phyloP scores from a whole-genome alignment of 1,139 yeast genomes.

The Geotrichum cucujoidarum region DNA sequence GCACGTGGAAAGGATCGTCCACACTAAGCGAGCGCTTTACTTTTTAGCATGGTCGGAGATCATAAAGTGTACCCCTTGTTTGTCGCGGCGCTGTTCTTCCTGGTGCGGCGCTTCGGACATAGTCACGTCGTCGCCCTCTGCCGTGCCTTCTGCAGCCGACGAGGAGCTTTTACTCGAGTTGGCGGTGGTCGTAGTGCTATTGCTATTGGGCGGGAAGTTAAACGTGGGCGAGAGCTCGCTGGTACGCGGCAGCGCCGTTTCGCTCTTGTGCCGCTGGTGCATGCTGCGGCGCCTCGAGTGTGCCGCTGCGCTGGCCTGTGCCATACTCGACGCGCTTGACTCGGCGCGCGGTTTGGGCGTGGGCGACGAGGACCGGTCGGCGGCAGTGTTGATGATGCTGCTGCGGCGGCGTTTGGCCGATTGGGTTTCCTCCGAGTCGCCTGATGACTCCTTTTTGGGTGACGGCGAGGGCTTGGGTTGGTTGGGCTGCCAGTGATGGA shows the following conservation, averaged over 20 bases:
- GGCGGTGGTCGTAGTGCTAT: background rate
- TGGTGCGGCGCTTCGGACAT: slow-evolving; percentile 12
- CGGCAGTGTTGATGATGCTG: slow-evolving; percentile 1
- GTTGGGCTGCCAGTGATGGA: slow-evolving; percentile 25
- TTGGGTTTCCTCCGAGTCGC: slow-evolving; percentile 4
- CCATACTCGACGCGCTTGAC: background rate
- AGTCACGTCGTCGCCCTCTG: slow-evolving; percentile 5
- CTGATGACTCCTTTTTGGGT: slow-evolving; percentile 18
- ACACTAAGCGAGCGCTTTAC: too few species aligned
- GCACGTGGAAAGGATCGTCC: too few species aligned
- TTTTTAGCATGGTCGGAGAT: slow-evolving; percentile 14
- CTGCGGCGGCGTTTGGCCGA: slow-evolving; percentile 19
- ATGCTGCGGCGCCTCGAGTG: slow-evolving; percentile 17
- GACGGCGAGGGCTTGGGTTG: slow-evolving; percentile 19
- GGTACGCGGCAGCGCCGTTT: too few species aligned
- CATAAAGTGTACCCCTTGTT: slow-evolving; percentile 21
- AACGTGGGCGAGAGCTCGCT: background rate
- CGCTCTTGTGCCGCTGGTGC: slow-evolving; percentile 22
- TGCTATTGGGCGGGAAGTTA: slow-evolving; percentile 1
- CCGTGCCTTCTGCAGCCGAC: background rate
- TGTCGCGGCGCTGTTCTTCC: slow-evolving; percentile 18
- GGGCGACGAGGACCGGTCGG: slow-evolving; percentile 1
- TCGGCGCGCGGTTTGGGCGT: slow-evolving; percentile 10
- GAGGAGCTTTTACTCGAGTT: background rate
- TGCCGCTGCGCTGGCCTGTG: slow-evolving; percentile 16